Conservation (phyloP, 306 rosid genomes). For the Sicyos edulis region DNA sequence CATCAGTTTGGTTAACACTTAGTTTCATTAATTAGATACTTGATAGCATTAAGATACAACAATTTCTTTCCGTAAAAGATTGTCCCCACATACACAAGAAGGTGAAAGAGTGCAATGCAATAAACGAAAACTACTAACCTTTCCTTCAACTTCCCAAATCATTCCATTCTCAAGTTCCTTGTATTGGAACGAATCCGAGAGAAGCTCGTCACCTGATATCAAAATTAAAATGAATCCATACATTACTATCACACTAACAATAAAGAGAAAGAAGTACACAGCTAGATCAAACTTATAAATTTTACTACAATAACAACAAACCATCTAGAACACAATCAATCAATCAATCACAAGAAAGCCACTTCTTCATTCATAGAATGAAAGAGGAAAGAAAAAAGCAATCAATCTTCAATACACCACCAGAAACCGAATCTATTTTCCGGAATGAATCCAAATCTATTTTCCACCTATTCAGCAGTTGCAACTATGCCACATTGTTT, state of each 20-base stretch:
- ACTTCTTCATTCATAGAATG: neutral
- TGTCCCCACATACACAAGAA: neutral
- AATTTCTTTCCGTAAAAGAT: neutral
- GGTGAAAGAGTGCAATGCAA: neutral
- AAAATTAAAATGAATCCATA: neutral
- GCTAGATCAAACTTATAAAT: neutral
- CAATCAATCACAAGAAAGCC: neutral
- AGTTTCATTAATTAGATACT: neutral
- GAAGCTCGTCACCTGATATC: slow-evolving; percentile 74
- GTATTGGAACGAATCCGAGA: slow-evolving; percentile 69
- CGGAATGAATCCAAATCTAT: too few relatives aligned
- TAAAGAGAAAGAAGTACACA: neutral
- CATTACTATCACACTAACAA: neutral
- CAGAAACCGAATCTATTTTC: too few relatives aligned
- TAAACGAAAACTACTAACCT: slow-evolving; percentile 32
- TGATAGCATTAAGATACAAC: neutral
- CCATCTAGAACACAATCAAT: neutral
- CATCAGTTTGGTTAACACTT: neutral
- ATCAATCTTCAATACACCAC: too few relatives aligned
- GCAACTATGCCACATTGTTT: too few relatives aligned
- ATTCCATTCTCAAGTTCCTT: slow-evolving; percentile 62
- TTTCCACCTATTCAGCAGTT: too few relatives aligned
- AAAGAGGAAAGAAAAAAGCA: neutral
- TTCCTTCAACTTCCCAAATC: slow-evolving; percentile 82
- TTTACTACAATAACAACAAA: neutral